Conservation (phyloP, 164 flowering plant genomes). For the Stephania yunnanensis region DNA sequence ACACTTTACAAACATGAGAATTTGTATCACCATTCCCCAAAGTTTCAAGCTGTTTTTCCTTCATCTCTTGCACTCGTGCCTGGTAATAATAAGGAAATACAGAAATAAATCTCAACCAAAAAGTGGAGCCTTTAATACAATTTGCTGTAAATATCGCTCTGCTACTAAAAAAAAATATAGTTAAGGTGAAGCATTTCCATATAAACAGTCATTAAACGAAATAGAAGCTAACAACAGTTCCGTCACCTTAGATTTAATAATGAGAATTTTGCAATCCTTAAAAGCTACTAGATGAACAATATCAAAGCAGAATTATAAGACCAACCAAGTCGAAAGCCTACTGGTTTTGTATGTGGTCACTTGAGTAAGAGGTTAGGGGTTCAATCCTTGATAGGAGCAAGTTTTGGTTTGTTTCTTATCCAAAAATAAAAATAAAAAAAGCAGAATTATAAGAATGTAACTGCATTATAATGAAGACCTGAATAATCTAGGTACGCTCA, state of each 20-base stretch:
- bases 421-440: background rate
- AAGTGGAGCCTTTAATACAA: background rate
- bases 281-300: no score
- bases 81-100: constrained; percentile 17
- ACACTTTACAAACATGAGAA: constrained; percentile 90
- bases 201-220: background rate
- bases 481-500: background rate
- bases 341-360: background rate
- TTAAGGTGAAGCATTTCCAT: background rate
- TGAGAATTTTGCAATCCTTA: no score
- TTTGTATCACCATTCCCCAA: constrained; percentile 61
- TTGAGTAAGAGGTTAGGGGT: no score
- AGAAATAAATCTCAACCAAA: background rate
- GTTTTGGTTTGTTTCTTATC: no score
- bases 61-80: constrained; percentile 97
- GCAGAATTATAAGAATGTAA: background rate
- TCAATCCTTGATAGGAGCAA: no score
- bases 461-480: background rate
- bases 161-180: background rate
- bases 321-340: background rate
- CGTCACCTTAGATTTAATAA: no score
- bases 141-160: background rate
- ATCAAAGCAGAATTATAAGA: no score
- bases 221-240: background rate
- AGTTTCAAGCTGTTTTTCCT: constrained; percentile 63